Evolutionary conservation across 148 eudicot genomes (phyloP).

Genomic region (Rhododendron ferrugineum): DNA sequence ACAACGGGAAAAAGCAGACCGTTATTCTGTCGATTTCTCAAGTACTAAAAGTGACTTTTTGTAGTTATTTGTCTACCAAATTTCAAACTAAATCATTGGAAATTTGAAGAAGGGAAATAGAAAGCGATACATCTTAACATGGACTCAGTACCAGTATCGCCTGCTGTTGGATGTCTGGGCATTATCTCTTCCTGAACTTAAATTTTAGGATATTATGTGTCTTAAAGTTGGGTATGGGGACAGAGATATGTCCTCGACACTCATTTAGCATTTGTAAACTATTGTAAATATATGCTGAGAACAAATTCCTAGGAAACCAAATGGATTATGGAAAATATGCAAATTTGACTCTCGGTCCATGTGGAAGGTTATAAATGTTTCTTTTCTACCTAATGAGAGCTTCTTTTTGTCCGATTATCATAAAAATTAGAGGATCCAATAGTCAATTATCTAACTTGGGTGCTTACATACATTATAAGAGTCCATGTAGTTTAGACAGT

Average conservation of each 20-base stretch:
- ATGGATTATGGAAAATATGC: background rate
- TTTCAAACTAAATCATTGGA: background rate
- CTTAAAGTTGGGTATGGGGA: background rate
- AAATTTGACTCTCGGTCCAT: background rate
- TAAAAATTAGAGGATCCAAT: background rate
- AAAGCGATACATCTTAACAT: background rate
- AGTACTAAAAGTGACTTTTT: background rate
- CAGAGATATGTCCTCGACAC: background rate
- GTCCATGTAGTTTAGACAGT: background rate
- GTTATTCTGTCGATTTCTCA: background rate
- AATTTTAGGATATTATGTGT: background rate
- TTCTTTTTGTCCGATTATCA: background rate
- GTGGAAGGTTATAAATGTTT: background rate
- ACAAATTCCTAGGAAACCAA: background rate
- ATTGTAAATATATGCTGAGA: background rate
- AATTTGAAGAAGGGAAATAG: background rate
- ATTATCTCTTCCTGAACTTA: background rate
- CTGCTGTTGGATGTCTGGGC: background rate
- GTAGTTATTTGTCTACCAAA: background rate
- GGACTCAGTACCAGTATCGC: background rate
- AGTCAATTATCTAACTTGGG: background rate
- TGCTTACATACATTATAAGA: background rate
- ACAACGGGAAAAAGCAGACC: background rate
- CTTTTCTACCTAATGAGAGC: background rate
- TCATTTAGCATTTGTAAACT: background rate